phyloP scores from a whole-genome alignment of 139 green algal genomes.

The Nannochloris sp. region DNA sequence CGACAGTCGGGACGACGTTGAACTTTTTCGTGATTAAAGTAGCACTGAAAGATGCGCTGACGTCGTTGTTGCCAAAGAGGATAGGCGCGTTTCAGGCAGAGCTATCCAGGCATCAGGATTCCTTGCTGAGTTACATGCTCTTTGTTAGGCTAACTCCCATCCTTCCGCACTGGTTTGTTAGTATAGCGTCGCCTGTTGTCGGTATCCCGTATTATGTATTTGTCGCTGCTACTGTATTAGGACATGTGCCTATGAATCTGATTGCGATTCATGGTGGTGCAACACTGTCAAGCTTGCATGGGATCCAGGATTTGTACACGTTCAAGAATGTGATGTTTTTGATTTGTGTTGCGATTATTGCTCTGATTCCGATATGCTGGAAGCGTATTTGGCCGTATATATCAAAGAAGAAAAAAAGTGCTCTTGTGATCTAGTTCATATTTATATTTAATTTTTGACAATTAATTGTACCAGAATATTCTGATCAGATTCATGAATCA shows the following conservation, averaged over 20 bases:
- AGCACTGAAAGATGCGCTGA: conserved; percentile 22
- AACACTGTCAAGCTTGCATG: conserved; percentile 12
- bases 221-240: conserved; percentile 14
- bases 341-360: conserved; percentile 10
- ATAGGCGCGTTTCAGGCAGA: conserved; percentile 21
- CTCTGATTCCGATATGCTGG: conserved; percentile 15
- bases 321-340: conserved; percentile 22
- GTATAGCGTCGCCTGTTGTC: conserved; percentile 55
- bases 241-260: conserved; percentile 34
- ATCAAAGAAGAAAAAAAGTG: no score
- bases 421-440: no score
- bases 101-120: conserved; percentile 24
- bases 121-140: conserved; percentile 64
- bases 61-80: conserved; percentile 11
- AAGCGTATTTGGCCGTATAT: no score
- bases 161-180: conserved; percentile 58
- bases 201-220: conserved; percentile 48
- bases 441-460: neutral
- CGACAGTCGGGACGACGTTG: conserved; percentile 6
- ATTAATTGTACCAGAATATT: no score
- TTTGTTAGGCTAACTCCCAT: conserved; percentile 52
- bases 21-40: conserved; percentile 22
- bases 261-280: conserved; percentile 26
- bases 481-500: no score
- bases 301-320: conserved; percentile 22